Evolutionary conservation across 2,329 filamentous ascomycete genomes (phyloP).

Genomic region (Mycosphaerella sp.): DNA sequence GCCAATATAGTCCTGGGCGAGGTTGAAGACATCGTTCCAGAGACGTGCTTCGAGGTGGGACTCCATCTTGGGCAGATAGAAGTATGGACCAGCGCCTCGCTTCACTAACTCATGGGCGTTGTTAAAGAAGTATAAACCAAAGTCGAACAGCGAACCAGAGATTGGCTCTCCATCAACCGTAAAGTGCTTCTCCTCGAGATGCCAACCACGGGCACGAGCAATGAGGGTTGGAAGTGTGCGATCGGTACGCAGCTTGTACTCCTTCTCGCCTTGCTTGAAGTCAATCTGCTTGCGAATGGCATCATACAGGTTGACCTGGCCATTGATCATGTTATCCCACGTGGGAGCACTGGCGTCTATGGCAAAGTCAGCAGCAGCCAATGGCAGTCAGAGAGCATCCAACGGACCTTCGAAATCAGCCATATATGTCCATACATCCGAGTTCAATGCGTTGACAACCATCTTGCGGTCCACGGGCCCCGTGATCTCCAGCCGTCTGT

Average conservation of each 20-base stretch:
- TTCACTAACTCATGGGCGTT: conserved; percentile 85
- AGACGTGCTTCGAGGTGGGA: conserved; percentile 93
- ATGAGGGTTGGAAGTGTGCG: conserved; percentile 83
- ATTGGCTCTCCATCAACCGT: conserved; percentile 93
- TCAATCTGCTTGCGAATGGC: conserved; percentile 89
- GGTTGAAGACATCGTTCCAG: conserved; percentile 98
- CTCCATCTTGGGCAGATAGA: conserved; percentile 94
- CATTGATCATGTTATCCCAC: conserved; percentile 99
- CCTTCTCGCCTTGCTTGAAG: conserved; percentile 91
- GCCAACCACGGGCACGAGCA: conserved; percentile 92
- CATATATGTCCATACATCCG: conserved; percentile 98
- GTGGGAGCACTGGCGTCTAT: conserved; percentile 89
- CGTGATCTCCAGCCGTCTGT: conserved; percentile 94
- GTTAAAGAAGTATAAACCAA: conserved; percentile 98
- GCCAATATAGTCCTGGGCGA: conserved; percentile 86
- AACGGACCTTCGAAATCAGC: conserved; percentile 85
- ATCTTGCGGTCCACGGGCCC: conserved; percentile 97
- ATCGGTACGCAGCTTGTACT: conserved; percentile 96
- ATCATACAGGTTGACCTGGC: conserved; percentile 95
- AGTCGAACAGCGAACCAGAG: conserved; percentile 89
- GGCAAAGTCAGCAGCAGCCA: conserved; percentile 2
- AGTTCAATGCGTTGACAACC: conserved; percentile 95
- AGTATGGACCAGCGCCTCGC: conserved; percentile 85
- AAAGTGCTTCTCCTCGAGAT: conserved; percentile 97
- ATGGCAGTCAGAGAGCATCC: conserved; percentile 25